Evolutionary conservation across 441 rosid species (phyloP).

Genomic region (Geranium incanum): DNA sequence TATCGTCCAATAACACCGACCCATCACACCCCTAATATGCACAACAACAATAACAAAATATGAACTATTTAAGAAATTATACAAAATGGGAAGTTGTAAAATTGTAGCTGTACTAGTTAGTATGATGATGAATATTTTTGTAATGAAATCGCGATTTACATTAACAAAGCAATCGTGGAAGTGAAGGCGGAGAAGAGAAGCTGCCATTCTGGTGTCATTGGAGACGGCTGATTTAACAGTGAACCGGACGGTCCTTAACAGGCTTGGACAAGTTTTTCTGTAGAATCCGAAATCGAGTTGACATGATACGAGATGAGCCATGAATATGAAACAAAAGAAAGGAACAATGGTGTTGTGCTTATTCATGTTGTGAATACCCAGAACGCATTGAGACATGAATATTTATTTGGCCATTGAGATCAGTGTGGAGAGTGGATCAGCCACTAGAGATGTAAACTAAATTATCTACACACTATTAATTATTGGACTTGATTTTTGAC

Average conservation of each 20-base stretch:
- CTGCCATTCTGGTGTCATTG: conserved; percentile 63
- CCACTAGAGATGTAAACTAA: too few species aligned
- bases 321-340: conserved; percentile 26
- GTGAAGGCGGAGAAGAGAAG: conserved; percentile 49
- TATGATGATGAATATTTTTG: too few species aligned
- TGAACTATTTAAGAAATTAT: too few species aligned
- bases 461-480: too few species aligned
- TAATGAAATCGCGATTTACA: conserved; percentile 26
- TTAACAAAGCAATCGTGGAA: conserved; percentile 45
- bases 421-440: too few species aligned
- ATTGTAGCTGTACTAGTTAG: too few species aligned
- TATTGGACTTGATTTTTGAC: too few species aligned
- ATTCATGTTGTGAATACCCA: too few species aligned
- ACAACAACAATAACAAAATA: too few species aligned
- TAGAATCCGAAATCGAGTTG: conserved; percentile 54
- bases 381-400: too few species aligned
- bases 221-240: conserved; percentile 42
- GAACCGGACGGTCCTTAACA: conserved; percentile 31
- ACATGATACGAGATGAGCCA: conserved; percentile 27
- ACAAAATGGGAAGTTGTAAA: background rate
- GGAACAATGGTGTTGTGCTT: conserved; percentile 7
- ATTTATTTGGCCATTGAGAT: too few species aligned
- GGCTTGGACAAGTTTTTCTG: conserved; percentile 37
- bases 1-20: conserved; percentile 49
- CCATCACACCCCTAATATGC: conserved; percentile 55